Conservation (phyloP, 1,139 yeast genomes). For the Petasospora rhodanensis region DNA sequence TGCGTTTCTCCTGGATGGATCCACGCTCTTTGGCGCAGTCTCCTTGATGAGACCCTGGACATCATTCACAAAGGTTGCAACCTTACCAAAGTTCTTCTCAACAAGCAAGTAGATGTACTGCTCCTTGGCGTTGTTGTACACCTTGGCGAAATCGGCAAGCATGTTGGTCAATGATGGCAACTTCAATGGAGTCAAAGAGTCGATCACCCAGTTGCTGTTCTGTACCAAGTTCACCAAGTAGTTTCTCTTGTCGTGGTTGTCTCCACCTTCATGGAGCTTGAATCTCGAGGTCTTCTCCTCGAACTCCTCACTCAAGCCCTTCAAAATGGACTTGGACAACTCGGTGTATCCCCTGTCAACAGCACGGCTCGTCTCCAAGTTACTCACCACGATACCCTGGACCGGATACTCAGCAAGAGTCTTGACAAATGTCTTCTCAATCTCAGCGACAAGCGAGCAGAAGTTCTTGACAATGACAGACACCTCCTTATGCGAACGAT, state of each 20-base stretch:
- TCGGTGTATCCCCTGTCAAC: conserved; percentile 39
- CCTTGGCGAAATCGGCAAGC: conserved; percentile 6
- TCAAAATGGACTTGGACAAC: conserved; percentile 15
- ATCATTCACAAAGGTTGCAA: conserved; percentile 62
- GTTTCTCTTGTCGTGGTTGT: conserved; percentile 41
- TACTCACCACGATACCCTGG: conserved; percentile 18
- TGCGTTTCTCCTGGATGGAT: conserved; percentile 58
- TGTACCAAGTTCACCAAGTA: conserved; percentile 59
- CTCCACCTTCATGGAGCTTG: conserved; percentile 15
- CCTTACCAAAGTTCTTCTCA: conserved; percentile 57
- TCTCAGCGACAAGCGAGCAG: conserved; percentile 38
- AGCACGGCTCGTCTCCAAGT: conserved; percentile 31
- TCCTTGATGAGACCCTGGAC: conserved; percentile 50
- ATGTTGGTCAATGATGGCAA: conserved; percentile 23
- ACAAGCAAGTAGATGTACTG: conserved; percentile 48
- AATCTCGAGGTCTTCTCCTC: conserved; percentile 11
- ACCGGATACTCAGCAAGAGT: conserved; percentile 19
- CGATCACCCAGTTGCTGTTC: conserved; percentile 56
- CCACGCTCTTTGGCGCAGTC: conserved; percentile 25
- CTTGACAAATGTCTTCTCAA: conserved; percentile 27
- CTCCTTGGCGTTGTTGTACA: conserved; percentile 29
- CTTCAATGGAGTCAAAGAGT: conserved; percentile 33
- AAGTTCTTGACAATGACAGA: conserved; percentile 40
- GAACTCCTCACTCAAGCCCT: conserved; percentile 17
- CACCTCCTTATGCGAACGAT: conserved; percentile 37